Evolutionary conservation across 2,329 filamentous ascomycete genomes (phyloP).

Genomic region (Pseudopithomyces chartarum): DNA sequence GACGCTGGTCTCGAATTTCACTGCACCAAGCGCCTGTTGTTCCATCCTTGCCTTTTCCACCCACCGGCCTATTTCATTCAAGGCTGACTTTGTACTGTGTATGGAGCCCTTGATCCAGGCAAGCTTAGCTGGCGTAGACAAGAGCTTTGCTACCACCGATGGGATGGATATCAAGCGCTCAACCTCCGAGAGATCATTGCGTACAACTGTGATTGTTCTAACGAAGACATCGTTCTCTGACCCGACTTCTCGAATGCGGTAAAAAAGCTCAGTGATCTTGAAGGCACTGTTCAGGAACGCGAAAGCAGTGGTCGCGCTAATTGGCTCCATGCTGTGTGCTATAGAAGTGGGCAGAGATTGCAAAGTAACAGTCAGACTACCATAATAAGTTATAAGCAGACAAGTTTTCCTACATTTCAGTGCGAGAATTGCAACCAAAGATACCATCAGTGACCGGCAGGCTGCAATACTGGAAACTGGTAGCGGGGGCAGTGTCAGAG

Average conservation of each 20-base stretch:
- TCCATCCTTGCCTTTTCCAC: slow-evolving; percentile 24
- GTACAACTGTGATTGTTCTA: slow-evolving; percentile 28
- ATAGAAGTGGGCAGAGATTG: background rate
- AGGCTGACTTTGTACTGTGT: slow-evolving; percentile 21
- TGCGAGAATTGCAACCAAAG: background rate
- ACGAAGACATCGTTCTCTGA: slow-evolving; percentile 33
- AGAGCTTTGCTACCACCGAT: slow-evolving; percentile 19
- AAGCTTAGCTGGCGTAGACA: slow-evolving; percentile 18
- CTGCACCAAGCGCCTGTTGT: slow-evolving; percentile 22
- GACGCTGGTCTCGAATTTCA: slow-evolving; percentile 25
- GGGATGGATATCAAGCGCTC: slow-evolving; percentile 20
- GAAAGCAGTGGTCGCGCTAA: slow-evolving; percentile 18
- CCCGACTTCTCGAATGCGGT: slow-evolving; percentile 25
- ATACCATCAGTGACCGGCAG: background rate
- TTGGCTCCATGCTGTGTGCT: slow-evolving; percentile 17
- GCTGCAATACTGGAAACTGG: background rate
- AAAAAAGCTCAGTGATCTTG: slow-evolving; percentile 28
- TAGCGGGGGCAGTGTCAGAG: background rate
- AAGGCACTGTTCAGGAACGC: slow-evolving; percentile 26
- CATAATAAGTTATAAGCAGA: background rate
- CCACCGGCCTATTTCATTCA: slow-evolving; percentile 30
- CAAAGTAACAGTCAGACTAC: background rate
- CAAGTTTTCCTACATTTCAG: background rate
- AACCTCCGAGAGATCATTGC: slow-evolving; percentile 26
- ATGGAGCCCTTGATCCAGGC: slow-evolving; percentile 25